phyloP scores from a whole-genome alignment of 345 rosid species.

The Hibiscus trionum region DNA sequence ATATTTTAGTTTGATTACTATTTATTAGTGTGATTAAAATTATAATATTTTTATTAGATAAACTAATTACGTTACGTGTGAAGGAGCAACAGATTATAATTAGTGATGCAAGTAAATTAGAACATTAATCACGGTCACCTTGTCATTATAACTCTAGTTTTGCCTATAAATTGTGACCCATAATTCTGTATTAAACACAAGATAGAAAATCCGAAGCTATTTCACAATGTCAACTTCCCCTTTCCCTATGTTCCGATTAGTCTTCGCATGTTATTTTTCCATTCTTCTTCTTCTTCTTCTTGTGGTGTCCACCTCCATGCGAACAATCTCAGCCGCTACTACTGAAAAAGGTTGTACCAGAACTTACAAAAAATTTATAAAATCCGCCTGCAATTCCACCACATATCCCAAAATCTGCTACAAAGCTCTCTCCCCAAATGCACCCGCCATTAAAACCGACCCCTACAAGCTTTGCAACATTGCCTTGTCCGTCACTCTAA shows the following conservation, averaged over 20 bases:
- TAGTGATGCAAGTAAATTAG: neutral
- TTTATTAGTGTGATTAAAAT: too few relatives aligned
- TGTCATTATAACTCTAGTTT: neutral
- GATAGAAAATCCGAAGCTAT: neutral
- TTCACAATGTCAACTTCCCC: neutral
- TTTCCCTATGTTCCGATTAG: neutral
- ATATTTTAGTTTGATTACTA: too few relatives aligned
- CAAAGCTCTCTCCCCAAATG: slow-evolving; percentile 40
- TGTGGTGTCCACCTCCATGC: neutral
- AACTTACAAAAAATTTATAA: slow-evolving; percentile 37
- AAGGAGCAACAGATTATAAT: neutral
- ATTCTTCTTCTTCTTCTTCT: neutral
- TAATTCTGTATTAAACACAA: too few relatives aligned
- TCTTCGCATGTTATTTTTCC: neutral
- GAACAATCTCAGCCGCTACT: neutral
- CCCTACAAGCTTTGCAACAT: slow-evolving; percentile 43
- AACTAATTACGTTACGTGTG: neutral
- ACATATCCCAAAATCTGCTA: slow-evolving; percentile 48
- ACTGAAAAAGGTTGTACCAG: neutral
- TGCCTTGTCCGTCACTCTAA: slow-evolving; percentile 37
- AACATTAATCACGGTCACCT: neutral
- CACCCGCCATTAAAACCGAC: slow-evolving; percentile 38
- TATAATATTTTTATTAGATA: too few relatives aligned
- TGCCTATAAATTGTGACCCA: neutral
- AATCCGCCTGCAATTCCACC: slow-evolving; percentile 47